Percentiles rank a stretch among this genome's conserved stretches.
Evolutionary conservation across 108 stramenopile species (phyloP).

Genomic region (Pseudonitzschia delicatissima): DNA sequence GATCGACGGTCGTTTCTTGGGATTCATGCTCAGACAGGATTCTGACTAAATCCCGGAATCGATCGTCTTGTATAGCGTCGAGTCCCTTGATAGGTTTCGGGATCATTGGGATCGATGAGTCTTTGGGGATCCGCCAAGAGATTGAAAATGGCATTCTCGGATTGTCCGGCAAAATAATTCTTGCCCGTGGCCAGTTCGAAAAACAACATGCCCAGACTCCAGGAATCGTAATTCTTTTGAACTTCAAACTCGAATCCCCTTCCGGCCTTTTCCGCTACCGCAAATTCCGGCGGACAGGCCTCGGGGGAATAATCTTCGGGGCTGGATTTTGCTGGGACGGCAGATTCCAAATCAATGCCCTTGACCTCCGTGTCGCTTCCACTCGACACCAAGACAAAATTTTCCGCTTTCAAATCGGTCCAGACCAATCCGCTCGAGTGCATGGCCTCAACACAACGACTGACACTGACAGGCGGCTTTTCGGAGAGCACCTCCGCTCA

Average conservation of each 20-base stretch:
- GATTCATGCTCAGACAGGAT: slow-evolving; percentile 57
- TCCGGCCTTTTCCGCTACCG: slow-evolving; percentile 54
- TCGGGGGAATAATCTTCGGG: slow-evolving; percentile 89
- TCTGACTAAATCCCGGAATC: slow-evolving; percentile 63
- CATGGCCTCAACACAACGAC: slow-evolving; percentile 67
- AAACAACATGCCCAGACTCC: slow-evolving; percentile 76
- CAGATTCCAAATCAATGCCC: slow-evolving; percentile 57
- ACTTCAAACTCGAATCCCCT: slow-evolving; percentile 58
- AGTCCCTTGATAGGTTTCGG: slow-evolving; percentile 13
- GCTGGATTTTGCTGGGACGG: slow-evolving; percentile 51
- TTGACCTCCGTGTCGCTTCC: not conserved
- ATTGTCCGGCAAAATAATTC: slow-evolving; percentile 62
- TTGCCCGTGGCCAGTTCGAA: slow-evolving; percentile 73
- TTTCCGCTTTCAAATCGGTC: slow-evolving; percentile 89
- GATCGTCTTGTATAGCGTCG: slow-evolving; percentile 71
- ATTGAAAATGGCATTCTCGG: not conserved
- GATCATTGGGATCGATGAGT: not conserved
- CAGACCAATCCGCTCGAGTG: slow-evolving; percentile 76
- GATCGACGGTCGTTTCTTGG: slow-evolving; percentile 60
- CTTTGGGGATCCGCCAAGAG: not conserved
- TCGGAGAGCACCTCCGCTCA: not conserved
- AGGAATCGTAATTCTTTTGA: slow-evolving; percentile 78
- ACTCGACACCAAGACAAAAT: slow-evolving; percentile 57
- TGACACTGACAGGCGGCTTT: slow-evolving; percentile 30
- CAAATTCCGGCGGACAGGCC: slow-evolving; percentile 89